A percentile compares a stretch with the other conserved stretches of the same genome.
Evolutionary conservation across 2,329 filamentous ascomycete species (phyloP).

Genomic region (Calonectria fujianensis): DNA sequence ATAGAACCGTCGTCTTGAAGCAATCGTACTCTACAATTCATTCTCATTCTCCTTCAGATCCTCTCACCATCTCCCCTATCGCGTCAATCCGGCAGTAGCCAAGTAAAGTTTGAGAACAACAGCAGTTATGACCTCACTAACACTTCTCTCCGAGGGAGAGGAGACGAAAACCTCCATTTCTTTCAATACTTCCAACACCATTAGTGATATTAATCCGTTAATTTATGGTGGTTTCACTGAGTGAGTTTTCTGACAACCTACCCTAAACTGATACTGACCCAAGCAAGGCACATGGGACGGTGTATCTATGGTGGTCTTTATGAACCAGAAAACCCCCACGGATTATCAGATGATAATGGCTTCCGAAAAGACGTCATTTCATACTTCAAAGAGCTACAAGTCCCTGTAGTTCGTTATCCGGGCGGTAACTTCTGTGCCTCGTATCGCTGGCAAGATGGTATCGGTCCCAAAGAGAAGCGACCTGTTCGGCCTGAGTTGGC

Average conservation of each 20-base stretch:
- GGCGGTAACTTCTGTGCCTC: conserved; percentile 91
- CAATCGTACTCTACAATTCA: neutral
- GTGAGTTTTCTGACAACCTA: conserved; percentile 65
- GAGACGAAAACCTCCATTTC: conserved; percentile 65
- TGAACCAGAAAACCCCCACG: conserved; percentile 81
- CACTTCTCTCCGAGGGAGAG: conserved; percentile 26
- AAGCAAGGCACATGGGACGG: conserved; percentile 86
- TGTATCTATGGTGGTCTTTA: conserved; percentile 92
- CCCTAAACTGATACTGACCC: neutral
- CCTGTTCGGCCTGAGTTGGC: conserved; percentile 78
- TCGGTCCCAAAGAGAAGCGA: conserved; percentile 82
- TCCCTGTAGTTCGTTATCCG: conserved; percentile 86
- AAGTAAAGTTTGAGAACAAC: conserved; percentile 9
- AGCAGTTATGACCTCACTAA: conserved; percentile 38
- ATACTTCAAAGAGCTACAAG: conserved; percentile 81
- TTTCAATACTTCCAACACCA: conserved; percentile 77
- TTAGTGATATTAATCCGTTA: conserved; percentile 84
- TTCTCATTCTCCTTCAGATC: no score
- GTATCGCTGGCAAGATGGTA: conserved; percentile 88
- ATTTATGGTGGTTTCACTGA: conserved; percentile 90
- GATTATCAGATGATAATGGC: conserved; percentile 81
- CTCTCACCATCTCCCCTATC: neutral
- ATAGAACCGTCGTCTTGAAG: neutral
- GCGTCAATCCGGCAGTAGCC: no score
- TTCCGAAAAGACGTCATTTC: conserved; percentile 86